phyloP scores from a whole-genome alignment of 495 filamentous ascomycete genomes.

The Hypomontagnella monticulosa region DNA sequence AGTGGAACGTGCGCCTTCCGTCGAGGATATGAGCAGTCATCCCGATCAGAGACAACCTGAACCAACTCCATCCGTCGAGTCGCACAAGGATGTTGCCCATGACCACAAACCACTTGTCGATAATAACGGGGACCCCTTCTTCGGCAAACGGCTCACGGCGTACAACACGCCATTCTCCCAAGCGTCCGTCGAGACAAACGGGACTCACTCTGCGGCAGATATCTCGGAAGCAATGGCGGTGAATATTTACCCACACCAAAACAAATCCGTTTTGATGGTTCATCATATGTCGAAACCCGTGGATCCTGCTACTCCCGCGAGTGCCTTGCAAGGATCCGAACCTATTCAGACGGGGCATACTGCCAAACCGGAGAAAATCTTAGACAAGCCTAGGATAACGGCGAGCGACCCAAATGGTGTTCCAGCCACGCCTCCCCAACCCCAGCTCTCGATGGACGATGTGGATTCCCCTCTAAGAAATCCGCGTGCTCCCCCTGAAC shows the following conservation, averaged over 20 bases:
- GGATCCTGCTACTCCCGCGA: constrained; percentile 35
- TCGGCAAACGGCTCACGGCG: constrained; percentile 61
- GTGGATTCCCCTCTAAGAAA: constrained; percentile 78
- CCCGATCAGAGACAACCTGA: constrained; percentile 46
- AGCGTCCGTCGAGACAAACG: constrained; percentile 65
- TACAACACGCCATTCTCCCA: constrained; percentile 68
- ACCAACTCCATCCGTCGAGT: constrained; percentile 46
- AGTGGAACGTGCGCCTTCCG: constrained; percentile 41
- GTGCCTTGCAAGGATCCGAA: constrained; percentile 24
- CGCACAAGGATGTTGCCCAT: constrained; percentile 43
- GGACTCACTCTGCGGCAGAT: constrained; percentile 59
- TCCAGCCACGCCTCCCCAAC: constrained; percentile 59
- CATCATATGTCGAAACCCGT: constrained; percentile 66
- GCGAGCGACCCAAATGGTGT: constrained; percentile 52
- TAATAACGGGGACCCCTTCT: constrained; percentile 63
- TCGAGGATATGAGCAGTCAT: constrained; percentile 40
- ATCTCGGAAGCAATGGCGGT: constrained; percentile 83
- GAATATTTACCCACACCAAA: constrained; percentile 86
- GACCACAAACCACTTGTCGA: constrained; percentile 53
- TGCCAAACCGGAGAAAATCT: constrained; percentile 19
- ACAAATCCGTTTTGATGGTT: constrained; percentile 80
- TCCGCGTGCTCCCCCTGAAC: constrained; percentile 68
- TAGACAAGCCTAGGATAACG: constrained; percentile 47
- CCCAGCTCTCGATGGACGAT: constrained; percentile 55
- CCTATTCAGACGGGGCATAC: constrained; percentile 20